Base-by-base conservation (phyloP, 148 eudicot species). In the Selenicereus undatus region DNA sequence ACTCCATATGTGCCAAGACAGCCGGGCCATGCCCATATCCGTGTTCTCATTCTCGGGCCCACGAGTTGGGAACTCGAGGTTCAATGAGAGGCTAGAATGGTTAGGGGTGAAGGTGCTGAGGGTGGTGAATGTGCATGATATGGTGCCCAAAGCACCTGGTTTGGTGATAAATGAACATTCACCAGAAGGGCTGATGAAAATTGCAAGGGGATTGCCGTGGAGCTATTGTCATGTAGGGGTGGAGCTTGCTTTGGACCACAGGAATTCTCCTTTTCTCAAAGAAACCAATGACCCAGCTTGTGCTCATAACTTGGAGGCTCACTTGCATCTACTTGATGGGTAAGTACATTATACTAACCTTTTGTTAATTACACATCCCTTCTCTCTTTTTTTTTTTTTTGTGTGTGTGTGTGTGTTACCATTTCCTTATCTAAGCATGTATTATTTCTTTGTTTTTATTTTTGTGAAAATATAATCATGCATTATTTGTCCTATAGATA, bases 221-320 rank as follows among this genome's bases (percentile, higher is more conserved):
- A 88, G 93, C 75, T 93, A 93, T 84, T 87, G 87, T 18, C 98
- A 93, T 70, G 96, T 92, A 1, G 98, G 98, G 11, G 91, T 82
- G 0, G 92, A 92, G 83, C 84, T 93, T 18, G 90, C 87, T 5
- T 73, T 93, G 84, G 91, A 93, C 74, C 98, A 93, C 78, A 83
- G 82, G 65, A 78, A 86, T 75, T 93, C 98, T n/a, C 91, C 94
- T 27, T 93, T 92, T 78, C 77, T 92, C 56, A 92, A 83, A 27
- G 88, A 88, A 1, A 83, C 84, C 4, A 85, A 77, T 30, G 96
- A 93, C 69, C 83, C 76, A 16, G 51, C 22, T 78, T 92, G 91
- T 80, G 86, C 94, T 0, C 98, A 93, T 80, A 90, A 93, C 76
- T 83, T 93, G 89, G 98, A 93, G 79, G 96, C 92, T 72, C 91